Evolutionary conservation across 495 filamentous ascomycete genomes (phyloP).

Genomic region (Penicillium ochrochloron): DNA sequence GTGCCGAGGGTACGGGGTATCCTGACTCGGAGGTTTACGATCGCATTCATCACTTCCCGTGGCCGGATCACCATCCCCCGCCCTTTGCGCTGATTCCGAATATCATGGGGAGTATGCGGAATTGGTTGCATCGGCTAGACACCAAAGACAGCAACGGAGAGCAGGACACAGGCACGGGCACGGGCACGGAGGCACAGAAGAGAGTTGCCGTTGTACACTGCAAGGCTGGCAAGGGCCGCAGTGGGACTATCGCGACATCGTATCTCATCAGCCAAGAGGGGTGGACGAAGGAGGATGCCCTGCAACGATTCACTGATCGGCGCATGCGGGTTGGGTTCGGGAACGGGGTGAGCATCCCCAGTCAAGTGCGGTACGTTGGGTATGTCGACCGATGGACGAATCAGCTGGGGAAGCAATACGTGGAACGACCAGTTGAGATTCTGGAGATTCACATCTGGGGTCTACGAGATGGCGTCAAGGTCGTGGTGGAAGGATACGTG

Average conservation of each 20-base stretch:
- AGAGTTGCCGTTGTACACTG: constrained; percentile 92
- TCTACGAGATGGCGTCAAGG: constrained; percentile 82
- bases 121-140: constrained; percentile 72
- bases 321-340: constrained; percentile 91
- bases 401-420: constrained; percentile 71
- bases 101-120: constrained; percentile 88
- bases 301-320: constrained; percentile 81
- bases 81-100: constrained; percentile 85
- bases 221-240: constrained; percentile 94
- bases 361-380: constrained; percentile 83
- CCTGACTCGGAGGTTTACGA: constrained; percentile 85
- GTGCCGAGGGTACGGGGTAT: constrained; percentile 95
- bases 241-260: constrained; percentile 83
- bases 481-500: constrained; percentile 81
- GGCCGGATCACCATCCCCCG: constrained; percentile 96
- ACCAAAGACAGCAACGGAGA: constrained; percentile 25
- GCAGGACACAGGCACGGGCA: constrained; percentile 15
- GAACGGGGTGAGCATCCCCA: constrained; percentile 88
- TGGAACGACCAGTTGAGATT: constrained; percentile 83
- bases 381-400: constrained; percentile 90
- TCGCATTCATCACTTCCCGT: constrained; percentile 87
- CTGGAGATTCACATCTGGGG: constrained; percentile 91
- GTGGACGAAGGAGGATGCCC: constrained; percentile 78
- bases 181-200: constrained; percentile 38
- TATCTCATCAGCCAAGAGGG: constrained; percentile 91